A percentile compares a stretch with the other conserved stretches of the same genome.
Conservation (phyloP, 2,329 filamentous ascomycete genomes). For the Colletotrichum noveboracense region DNA sequence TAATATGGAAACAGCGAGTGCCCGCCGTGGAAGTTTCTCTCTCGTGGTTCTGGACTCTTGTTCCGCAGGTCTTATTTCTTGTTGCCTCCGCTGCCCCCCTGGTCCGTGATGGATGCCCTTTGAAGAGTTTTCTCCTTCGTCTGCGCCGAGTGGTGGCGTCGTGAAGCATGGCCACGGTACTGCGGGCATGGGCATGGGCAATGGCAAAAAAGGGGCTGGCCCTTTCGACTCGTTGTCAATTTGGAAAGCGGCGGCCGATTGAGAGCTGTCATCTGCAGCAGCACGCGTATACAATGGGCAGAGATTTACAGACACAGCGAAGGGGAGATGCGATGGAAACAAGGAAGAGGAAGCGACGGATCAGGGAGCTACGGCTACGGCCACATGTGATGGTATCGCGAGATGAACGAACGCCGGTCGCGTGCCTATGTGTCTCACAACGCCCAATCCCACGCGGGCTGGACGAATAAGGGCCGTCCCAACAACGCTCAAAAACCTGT, state of each 20-base stretch:
- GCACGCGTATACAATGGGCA: neutral
- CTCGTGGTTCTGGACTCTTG: neutral
- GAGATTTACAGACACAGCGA: neutral
- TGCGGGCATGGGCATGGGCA: neutral
- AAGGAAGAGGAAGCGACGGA: neutral
- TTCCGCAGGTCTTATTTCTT: neutral
- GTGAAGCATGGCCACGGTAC: neutral
- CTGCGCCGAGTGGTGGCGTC: slow-evolving; percentile 1
- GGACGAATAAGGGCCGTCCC: neutral
- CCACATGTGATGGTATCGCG: slow-evolving; percentile 9
- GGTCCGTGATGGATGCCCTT: neutral
- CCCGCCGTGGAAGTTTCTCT: neutral
- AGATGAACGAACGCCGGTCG: slow-evolving; percentile 13
- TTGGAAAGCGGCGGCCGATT: neutral
- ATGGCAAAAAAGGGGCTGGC: neutral
- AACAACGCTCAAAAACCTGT: neutral
- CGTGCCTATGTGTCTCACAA: slow-evolving; percentile 17
- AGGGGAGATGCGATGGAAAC: neutral
- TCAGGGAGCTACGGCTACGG: neutral
- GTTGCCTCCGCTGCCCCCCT: neutral
- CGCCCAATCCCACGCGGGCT: neutral
- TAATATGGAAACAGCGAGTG: slow-evolving; percentile 21
- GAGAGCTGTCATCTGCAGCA: neutral
- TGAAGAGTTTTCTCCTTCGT: neutral
- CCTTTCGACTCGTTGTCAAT: neutral